A percentile compares a stretch with the other conserved stretches of the same genome.
phyloP scores from a whole-genome alignment of 208 protist genomes.

The Tritrichomonas musculus region DNA sequence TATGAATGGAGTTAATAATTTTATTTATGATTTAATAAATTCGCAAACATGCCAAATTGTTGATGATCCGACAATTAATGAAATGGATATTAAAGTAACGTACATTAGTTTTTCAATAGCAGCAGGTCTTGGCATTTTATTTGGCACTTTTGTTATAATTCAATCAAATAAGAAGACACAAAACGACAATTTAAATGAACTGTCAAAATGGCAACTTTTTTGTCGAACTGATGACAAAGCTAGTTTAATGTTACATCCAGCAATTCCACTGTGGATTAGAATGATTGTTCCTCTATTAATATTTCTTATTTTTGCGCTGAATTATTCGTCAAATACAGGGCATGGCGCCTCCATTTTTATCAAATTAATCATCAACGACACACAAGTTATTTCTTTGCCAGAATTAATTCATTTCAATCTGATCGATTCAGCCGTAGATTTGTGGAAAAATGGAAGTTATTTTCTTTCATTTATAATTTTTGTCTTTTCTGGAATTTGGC shows the following conservation, averaged over 20 bases:
- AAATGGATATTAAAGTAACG: too few species aligned
- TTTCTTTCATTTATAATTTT: constrained; percentile 69
- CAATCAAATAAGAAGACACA: too few species aligned
- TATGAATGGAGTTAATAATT: too few species aligned
- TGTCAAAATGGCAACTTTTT: too few species aligned
- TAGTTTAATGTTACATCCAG: not conserved
- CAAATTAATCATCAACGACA: not conserved
- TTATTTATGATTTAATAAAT: too few species aligned
- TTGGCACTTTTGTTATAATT: too few species aligned
- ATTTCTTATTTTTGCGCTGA: not conserved
- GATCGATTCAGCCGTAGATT: constrained; percentile 62
- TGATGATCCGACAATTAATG: too few species aligned
- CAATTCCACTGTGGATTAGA: not conserved
- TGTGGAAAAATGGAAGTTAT: constrained; percentile 68
- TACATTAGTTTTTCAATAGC: too few species aligned
- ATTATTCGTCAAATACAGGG: not conserved
- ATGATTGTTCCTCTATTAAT: not conserved
- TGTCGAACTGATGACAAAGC: not conserved
- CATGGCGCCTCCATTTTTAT: not conserved
- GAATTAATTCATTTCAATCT: constrained; percentile 68
- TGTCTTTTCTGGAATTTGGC: constrained; percentile 78
- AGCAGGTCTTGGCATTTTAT: too few species aligned
- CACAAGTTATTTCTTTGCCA: not conserved
- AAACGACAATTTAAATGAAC: too few species aligned
- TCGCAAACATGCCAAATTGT: too few species aligned